Evolutionary conservation across 352 stramenopile genomes (phyloP).

Genomic region (Phytopythium ostracodes): DNA sequence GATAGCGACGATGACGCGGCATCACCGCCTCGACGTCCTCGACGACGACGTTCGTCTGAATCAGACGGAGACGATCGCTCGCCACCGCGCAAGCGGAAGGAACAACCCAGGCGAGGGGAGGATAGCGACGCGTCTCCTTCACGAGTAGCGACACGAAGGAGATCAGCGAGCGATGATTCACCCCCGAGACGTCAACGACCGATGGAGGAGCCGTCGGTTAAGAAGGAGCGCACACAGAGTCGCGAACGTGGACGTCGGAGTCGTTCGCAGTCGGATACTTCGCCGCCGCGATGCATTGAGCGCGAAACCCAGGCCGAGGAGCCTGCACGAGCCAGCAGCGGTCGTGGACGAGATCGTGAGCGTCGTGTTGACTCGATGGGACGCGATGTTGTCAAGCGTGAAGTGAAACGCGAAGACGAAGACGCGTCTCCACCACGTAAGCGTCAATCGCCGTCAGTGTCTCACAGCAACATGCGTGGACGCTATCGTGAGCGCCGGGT

Average conservation of each 20-base stretch:
- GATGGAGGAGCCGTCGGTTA: background rate
- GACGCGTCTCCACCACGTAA: constrained; percentile 5
- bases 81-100: constrained; percentile 18
- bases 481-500: no score
- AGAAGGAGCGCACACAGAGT: background rate
- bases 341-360: background rate
- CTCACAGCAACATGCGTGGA: no score
- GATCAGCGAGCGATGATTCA: constrained; percentile 9
- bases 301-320: background rate
- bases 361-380: constrained; percentile 21
- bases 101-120: background rate
- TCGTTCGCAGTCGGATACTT: background rate
- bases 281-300: background rate
- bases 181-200: background rate
- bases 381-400: constrained; percentile 7
- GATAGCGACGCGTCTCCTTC: constrained; percentile 30
- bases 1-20: constrained; percentile 17
- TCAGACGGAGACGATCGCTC: constrained; percentile 20
- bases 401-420: constrained; percentile 4
- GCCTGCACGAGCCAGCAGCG: background rate
- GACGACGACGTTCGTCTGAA: background rate
- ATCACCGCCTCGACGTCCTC: constrained; percentile 25
- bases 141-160: constrained; percentile 2
- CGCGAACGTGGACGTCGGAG: background rate
- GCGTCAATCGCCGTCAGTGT: no score